phyloP scores from a whole-genome alignment of 2,329 filamentous ascomycete species.

The Dothideomycetes sp. region DNA sequence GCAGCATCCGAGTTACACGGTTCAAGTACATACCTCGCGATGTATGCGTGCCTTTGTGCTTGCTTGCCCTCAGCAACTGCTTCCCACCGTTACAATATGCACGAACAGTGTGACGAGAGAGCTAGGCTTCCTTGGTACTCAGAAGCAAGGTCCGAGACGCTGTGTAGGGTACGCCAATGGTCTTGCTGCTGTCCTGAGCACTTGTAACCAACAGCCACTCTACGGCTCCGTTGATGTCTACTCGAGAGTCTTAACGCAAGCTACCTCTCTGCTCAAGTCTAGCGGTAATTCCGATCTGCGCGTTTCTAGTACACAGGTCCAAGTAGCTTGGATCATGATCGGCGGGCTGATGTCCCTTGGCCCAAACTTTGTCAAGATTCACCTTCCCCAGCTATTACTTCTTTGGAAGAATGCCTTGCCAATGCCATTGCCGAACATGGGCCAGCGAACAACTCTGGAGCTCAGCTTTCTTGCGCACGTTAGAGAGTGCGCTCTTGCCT shows the following conservation, averaged over 20 bases:
- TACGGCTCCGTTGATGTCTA: slow-evolving; percentile 95
- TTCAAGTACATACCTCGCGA: slow-evolving; percentile 79
- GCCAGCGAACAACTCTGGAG: slow-evolving; percentile 73
- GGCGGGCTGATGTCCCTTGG: slow-evolving; percentile 93
- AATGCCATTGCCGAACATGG: slow-evolving; percentile 82
- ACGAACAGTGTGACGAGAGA: slow-evolving; percentile 92
- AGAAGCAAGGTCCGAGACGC: slow-evolving; percentile 66
- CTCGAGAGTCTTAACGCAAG: slow-evolving; percentile 79
- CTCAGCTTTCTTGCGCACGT: slow-evolving; percentile 91
- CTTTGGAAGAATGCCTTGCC: slow-evolving; percentile 97
- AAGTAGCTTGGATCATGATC: slow-evolving; percentile 95
- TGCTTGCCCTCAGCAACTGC: slow-evolving; percentile 81
- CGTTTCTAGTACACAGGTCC: slow-evolving; percentile 86
- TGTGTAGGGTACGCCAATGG: slow-evolving; percentile 90
- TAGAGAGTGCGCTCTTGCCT: slow-evolving; percentile 83
- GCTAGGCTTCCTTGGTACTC: slow-evolving; percentile 62
- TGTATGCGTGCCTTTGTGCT: slow-evolving; percentile 81
- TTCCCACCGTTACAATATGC: slow-evolving; percentile 85
- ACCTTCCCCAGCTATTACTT: slow-evolving; percentile 82
- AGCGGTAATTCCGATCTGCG: slow-evolving; percentile 85
- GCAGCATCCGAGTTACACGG: slow-evolving; percentile 90
- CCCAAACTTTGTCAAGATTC: slow-evolving; percentile 97
- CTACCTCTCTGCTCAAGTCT: slow-evolving; percentile 82
- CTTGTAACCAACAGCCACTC: slow-evolving; percentile 74
- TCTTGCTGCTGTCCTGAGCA: slow-evolving; percentile 80